Conservation (phyloP, 306 rosid species). For the Glycine latifolia region DNA sequence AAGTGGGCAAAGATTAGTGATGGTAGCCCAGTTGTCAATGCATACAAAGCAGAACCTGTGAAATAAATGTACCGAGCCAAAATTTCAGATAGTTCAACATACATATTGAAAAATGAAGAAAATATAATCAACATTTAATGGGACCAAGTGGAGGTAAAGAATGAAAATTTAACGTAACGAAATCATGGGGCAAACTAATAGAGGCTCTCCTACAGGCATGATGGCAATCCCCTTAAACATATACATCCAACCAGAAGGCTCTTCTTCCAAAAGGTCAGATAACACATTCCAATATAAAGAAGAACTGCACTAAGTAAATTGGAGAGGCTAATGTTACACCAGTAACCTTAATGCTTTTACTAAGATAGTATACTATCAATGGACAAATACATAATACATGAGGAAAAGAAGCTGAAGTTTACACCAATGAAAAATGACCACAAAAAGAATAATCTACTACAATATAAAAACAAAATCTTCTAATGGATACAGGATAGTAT, state of each 20-base stretch:
- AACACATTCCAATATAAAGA: too few species aligned
- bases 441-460: not conserved
- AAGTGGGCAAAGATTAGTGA: slow-evolving; percentile 97
- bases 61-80: slow-evolving; percentile 42
- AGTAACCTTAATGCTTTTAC: not conserved
- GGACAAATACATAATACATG: not conserved
- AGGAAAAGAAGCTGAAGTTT: not conserved
- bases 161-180: slow-evolving; percentile 14
- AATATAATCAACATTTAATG: not conserved
- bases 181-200: not conserved
- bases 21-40: slow-evolving; percentile 98
- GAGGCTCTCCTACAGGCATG: not conserved
- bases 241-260: not conserved
- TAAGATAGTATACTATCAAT: not conserved
- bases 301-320: not conserved
- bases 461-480: not conserved
- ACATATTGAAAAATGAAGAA: slow-evolving; percentile 13
- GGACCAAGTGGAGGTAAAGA: not conserved
- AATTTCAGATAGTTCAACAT: slow-evolving; percentile 35
- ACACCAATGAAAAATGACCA: not conserved
- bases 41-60: slow-evolving; percentile 94
- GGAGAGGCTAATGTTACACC: not conserved
- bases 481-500: not conserved
- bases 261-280: too few species aligned
- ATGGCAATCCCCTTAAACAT: not conserved